These are phyloP conservation scores for Aspergillus brunneoviolaceus DNA, from an alignment of 2,329 filamentous ascomycete species.

Conservation along the genomic window DNA sequence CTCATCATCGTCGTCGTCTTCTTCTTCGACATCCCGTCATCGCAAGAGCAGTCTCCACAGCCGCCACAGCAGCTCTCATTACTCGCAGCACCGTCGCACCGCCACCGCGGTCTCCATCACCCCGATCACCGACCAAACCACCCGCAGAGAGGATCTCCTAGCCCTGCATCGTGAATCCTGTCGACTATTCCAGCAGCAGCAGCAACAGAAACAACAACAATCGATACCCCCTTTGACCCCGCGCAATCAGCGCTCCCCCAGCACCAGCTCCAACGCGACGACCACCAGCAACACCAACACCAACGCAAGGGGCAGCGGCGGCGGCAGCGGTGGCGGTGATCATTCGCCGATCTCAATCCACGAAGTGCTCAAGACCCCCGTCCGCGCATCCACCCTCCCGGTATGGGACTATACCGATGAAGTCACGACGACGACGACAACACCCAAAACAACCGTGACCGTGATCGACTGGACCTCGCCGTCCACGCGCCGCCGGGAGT, in stretches of 20 bases:
- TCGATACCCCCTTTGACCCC: background rate
- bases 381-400: conserved; percentile 1
- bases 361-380: background rate
- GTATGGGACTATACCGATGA: background rate
- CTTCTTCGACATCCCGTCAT: conserved; percentile 34
- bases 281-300: conserved; percentile 7
- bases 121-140: conserved; percentile 22
- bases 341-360: conserved; percentile 10
- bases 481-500: conserved; percentile 45
- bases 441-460: conserved; percentile 34
- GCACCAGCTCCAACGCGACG: background rate
- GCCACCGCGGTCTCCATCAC: conserved; percentile 27
- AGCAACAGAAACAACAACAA: conserved; percentile 2
- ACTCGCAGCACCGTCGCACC: conserved; percentile 32
- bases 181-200: conserved; percentile 38
- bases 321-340: no score
- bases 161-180: conserved; percentile 43
- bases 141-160: conserved; percentile 36
- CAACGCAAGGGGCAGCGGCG: background rate
- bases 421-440: background rate
- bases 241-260: conserved; percentile 7
- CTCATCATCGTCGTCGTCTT: conserved; percentile 19
- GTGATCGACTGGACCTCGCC: conserved; percentile 50
- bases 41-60: conserved; percentile 25
- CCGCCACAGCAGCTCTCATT: conserved; percentile 27